Evolutionary conservation across 2,329 filamentous ascomycete species (phyloP).

Genomic region (Amesomyces nigricolor): DNA sequence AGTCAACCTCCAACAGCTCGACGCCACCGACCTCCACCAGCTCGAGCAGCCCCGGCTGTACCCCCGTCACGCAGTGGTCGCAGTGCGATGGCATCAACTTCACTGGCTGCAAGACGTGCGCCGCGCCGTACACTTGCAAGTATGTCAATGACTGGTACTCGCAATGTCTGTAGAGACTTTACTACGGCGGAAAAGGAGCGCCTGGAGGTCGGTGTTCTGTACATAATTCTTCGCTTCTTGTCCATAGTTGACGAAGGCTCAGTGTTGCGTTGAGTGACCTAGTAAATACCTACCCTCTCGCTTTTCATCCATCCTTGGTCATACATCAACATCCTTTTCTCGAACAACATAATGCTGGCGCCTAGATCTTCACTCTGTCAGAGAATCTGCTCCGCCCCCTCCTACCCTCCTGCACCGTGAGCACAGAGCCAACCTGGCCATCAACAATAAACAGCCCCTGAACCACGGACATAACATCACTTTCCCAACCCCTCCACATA

Average conservation of each 20-base stretch:
- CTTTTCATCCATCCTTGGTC: neutral
- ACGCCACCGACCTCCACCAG: conserved; percentile 18
- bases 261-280: neutral
- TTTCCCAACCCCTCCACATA: conserved; percentile 41
- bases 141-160: conserved; percentile 27
- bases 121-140: conserved; percentile 26
- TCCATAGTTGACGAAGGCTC: conserved; percentile 19
- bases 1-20: conserved; percentile 11
- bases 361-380: neutral
- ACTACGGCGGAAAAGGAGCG: too few species aligned
- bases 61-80: conserved; percentile 20
- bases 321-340: too few species aligned
- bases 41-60: conserved; percentile 15
- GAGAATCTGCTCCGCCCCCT: too few species aligned
- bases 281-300: neutral
- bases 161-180: conserved; percentile 16
- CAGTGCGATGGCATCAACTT: conserved; percentile 28
- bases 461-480: neutral
- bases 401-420: too few species aligned
- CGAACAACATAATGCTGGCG: neutral
- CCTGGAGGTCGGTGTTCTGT: too few species aligned
- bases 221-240: conserved; percentile 17
- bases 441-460: too few species aligned
- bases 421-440: neutral
- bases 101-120: conserved; percentile 27